These are phyloP conservation scores for Trichoderma orchidacearum DNA, from an alignment of 495 filamentous ascomycete species.

Conservation along the genomic window DNA sequence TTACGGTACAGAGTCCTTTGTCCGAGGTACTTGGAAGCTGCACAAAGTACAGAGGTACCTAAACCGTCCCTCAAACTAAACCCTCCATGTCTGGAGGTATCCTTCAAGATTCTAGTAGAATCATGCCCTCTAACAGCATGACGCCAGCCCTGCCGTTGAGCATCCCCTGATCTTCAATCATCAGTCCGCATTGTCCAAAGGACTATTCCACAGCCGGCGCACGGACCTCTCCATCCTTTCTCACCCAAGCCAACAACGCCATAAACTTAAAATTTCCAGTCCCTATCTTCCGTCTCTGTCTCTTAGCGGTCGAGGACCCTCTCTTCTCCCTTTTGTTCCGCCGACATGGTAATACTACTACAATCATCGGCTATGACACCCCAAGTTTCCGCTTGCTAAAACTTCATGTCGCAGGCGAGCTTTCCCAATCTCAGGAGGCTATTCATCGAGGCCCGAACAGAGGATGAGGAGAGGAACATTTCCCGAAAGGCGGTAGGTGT, in stretches of 20 bases:
- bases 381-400: not conserved
- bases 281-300: not conserved
- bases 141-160: too few relatives aligned
- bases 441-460: constrained; percentile 89
- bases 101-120: too few relatives aligned
- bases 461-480: constrained; percentile 88
- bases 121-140: too few relatives aligned
- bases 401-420: constrained; percentile 43
- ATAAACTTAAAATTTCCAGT: not conserved
- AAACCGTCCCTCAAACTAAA: too few relatives aligned
- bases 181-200: too few relatives aligned
- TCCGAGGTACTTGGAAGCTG: too few relatives aligned
- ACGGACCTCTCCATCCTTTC: not conserved
- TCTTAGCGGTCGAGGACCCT: not conserved
- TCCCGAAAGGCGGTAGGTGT: constrained; percentile 75
- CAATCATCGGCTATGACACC: not conserved
- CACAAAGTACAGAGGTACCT: too few relatives aligned
- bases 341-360: not conserved
- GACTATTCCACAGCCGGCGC: too few relatives aligned
- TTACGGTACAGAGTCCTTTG: too few relatives aligned
- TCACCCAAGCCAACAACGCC: not conserved
- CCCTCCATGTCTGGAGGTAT: too few relatives aligned
- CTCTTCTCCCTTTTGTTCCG: not conserved
- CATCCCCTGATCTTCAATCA: too few relatives aligned
- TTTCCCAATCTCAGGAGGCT: constrained; percentile 91